Percentiles rank a stretch among this genome's conserved stretches.
phyloP scores from a whole-genome alignment of 169 alveolate genomes.

The Fabrea salina region DNA sequence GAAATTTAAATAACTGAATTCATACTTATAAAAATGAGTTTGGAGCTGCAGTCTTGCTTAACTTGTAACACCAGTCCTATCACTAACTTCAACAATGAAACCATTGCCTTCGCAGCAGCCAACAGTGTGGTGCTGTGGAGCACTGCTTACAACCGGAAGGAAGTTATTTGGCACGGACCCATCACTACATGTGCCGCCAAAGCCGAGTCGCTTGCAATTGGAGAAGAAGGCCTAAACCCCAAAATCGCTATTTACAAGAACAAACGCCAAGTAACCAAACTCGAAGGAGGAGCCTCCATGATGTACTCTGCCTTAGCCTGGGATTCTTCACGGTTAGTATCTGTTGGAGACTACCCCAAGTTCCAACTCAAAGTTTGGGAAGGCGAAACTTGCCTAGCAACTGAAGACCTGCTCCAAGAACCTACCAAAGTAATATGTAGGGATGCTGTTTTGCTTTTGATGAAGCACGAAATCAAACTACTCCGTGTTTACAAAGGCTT shows the following conservation, averaged over 20 bases:
- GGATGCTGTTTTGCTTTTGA: background rate
- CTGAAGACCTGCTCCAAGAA: background rate
- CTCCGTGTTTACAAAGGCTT: background rate
- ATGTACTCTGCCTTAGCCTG: constrained; percentile 27
- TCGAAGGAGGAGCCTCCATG: constrained; percentile 8
- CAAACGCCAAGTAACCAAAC: background rate
- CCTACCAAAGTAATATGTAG: constrained; percentile 1
- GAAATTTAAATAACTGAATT: background rate
- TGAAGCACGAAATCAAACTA: constrained; percentile 23
- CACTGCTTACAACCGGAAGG: background rate
- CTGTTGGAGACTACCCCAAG: constrained; percentile 31
- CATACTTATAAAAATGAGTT: constrained; percentile 8
- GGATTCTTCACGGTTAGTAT: background rate
- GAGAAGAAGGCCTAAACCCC: constrained; percentile 30
- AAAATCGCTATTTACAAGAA: background rate
- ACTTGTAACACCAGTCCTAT: constrained; percentile 33
- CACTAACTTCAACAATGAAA: background rate
- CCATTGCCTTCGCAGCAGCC: constrained; percentile 21
- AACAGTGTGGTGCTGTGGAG: constrained; percentile 34
- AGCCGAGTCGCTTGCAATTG: background rate
- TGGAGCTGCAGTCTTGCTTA: constrained; percentile 31
- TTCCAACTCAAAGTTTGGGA: constrained; percentile 26
- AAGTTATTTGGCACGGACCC: constrained; percentile 30
- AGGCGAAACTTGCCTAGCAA: background rate
- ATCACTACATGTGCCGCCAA: constrained; percentile 29